Conservation (phyloP, 192 early-diverging fungal species). For the Coemansia sp. region DNA sequence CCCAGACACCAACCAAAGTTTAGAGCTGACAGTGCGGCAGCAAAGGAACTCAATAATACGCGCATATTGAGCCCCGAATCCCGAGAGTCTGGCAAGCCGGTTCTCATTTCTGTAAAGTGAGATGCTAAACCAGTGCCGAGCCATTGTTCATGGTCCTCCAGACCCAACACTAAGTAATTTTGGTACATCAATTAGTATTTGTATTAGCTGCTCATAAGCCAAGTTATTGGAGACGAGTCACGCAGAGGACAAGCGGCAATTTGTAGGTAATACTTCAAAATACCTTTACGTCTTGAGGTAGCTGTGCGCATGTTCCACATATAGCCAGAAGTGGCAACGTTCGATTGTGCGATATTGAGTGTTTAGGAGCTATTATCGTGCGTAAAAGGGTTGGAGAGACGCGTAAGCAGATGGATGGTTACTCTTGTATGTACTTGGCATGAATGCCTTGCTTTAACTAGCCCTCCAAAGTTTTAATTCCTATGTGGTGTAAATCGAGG, state of each 20-base stretch:
- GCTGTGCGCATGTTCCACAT: background rate
- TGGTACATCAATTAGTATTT: background rate
- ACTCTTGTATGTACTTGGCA: background rate
- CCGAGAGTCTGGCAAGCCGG: constrained; percentile 26
- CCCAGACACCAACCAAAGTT: constrained; percentile 57
- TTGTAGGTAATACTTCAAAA: background rate
- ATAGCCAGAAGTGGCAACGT: background rate
- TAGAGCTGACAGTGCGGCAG: constrained; percentile 44
- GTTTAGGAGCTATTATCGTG: background rate
- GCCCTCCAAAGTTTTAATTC: background rate
- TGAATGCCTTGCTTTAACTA: background rate
- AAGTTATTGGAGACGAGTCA: background rate
- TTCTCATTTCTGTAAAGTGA: background rate
- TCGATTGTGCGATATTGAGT: background rate
- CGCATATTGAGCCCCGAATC: constrained; percentile 28
- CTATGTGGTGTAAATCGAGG: background rate
- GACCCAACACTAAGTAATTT: background rate
- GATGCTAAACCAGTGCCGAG: background rate
- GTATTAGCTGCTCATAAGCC: background rate
- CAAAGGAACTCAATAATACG: constrained; percentile 25
- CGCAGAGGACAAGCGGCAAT: background rate
- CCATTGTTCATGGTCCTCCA: background rate
- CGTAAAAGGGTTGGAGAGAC: background rate
- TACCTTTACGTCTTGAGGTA: background rate
- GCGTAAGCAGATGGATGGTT: background rate